A percentile compares a stretch with the other conserved stretches of the same genome.
phyloP scores from a whole-genome alignment of 192 early-diverging fungal species.

The Backusella circina region DNA sequence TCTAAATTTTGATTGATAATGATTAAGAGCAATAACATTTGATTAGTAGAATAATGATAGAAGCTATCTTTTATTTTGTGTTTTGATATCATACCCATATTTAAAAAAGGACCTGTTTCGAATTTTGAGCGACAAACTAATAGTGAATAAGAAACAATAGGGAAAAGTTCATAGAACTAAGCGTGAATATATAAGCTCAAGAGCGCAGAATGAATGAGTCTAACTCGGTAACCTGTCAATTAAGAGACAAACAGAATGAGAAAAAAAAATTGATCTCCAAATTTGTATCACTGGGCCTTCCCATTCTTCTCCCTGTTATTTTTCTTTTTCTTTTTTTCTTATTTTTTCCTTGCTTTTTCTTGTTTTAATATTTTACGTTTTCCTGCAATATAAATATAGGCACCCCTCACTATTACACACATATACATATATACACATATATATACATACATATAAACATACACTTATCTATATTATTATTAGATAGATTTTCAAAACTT shows the following conservation, averaged over 20 bases:
- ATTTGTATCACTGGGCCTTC: neutral
- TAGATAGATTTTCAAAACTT: neutral
- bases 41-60: neutral
- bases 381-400: neutral
- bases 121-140: neutral
- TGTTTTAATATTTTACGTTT: neutral
- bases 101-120: neutral
- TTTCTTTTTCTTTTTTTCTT: neutral
- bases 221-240: slow-evolving; percentile 19
- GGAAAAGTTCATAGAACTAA: neutral
- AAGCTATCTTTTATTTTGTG: neutral
- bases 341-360: slow-evolving; percentile 10
- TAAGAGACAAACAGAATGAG: slow-evolving; percentile 7
- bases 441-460: neutral
- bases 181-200: neutral
- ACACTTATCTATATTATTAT: neutral
- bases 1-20: neutral
- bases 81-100: neutral
- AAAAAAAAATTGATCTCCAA: slow-evolving; percentile 5
- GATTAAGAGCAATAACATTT: neutral
- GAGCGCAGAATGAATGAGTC: slow-evolving; percentile 2
- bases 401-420: neutral
- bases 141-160: neutral
- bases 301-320: neutral
- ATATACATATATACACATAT: neutral